These are phyloP conservation scores for Zymoseptoria pseudotritici DNA, from an alignment of 2,329 filamentous ascomycete species.

Conservation along the genomic window DNA sequence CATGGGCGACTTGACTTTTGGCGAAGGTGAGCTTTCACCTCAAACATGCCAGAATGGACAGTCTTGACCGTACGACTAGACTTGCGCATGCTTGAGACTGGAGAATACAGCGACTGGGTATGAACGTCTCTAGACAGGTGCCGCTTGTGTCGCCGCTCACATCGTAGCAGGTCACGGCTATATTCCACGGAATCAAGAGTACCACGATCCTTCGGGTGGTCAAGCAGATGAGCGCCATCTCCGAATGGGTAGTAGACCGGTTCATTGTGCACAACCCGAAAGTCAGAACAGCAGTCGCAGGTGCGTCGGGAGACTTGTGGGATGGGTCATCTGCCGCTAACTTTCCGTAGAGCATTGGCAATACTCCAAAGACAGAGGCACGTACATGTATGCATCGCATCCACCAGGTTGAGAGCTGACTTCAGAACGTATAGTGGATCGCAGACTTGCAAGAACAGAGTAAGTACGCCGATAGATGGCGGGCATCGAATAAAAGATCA, in stretches of 20 bases:
- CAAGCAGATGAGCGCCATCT: conserved; percentile 5
- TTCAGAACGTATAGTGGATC: conserved; percentile 1
- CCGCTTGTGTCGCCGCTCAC: background rate
- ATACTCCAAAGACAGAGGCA: conserved; percentile 15
- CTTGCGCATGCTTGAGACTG: conserved; percentile 21
- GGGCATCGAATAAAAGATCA: background rate
- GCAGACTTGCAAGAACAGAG: conserved; percentile 8
- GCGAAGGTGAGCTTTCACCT: conserved; percentile 11
- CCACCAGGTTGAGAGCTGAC: background rate
- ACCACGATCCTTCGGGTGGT: conserved; percentile 8
- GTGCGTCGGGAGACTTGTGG: background rate
- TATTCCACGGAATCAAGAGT: conserved; percentile 21
- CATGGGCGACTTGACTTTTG: conserved; percentile 27
- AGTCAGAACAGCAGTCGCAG: conserved; percentile 1
- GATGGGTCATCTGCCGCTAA: background rate
- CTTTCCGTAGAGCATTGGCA: conserved; percentile 18
- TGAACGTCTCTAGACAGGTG: background rate
- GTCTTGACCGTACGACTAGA: background rate
- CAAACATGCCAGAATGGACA: background rate
- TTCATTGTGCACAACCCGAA: conserved; percentile 12
- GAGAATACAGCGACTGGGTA: conserved; percentile 23
- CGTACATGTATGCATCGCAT: background rate
- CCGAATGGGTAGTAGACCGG: conserved; percentile 8
- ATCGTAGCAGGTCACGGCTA: conserved; percentile 9
- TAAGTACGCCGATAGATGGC: background rate